phyloP scores from a whole-genome alignment of 2,329 filamentous ascomycete genomes.

The Arthrobotrys iridis region DNA sequence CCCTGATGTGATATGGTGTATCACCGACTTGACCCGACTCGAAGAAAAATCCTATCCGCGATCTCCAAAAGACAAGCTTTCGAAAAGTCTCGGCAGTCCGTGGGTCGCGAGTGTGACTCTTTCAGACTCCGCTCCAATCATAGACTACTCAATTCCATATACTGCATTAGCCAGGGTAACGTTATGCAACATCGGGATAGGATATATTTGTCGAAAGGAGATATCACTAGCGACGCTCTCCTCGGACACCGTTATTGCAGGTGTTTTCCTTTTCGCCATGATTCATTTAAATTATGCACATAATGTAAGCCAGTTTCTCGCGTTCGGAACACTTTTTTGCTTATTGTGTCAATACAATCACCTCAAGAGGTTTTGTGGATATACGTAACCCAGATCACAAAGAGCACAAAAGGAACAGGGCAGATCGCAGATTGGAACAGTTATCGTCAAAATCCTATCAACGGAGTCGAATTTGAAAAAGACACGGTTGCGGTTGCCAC shows the following conservation, averaged over 20 bases:
- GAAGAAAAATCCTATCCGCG: neutral
- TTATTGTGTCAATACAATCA: too few relatives aligned
- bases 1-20: neutral
- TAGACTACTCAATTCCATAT: neutral
- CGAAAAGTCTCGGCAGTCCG: conserved; percentile 18
- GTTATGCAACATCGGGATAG: neutral
- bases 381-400: too few relatives aligned
- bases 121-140: conserved; percentile 11
- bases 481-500: too few relatives aligned
- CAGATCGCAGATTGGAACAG: too few relatives aligned
- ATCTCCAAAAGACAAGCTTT: conserved; percentile 34
- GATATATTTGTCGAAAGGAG: neutral
- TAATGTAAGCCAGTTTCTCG: neutral
- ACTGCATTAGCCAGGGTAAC: neutral
- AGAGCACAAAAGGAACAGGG: too few relatives aligned
- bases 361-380: too few relatives aligned
- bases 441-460: too few relatives aligned
- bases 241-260: conserved; percentile 33
- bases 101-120: conserved; percentile 33
- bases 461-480: too few relatives aligned
- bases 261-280: neutral
- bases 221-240: neutral
- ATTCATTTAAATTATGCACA: conserved; percentile 1
- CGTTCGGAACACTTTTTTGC: too few relatives aligned
- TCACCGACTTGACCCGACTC: neutral